Base-by-base conservation (phyloP, 345 rosid species). In the Noccaea caerulescens region DNA sequence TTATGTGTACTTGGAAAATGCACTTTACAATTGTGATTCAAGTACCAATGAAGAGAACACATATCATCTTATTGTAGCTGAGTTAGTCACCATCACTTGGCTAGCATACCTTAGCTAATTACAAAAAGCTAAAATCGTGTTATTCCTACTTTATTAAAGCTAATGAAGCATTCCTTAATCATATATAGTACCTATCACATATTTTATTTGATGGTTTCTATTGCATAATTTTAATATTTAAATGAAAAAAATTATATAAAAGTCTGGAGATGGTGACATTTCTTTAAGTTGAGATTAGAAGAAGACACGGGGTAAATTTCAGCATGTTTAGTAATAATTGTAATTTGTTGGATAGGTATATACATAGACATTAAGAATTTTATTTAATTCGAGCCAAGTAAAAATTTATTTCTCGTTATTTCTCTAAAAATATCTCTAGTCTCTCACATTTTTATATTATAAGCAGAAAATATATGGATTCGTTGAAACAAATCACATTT, bases 1-100 rank as follows among this genome's bases (percentile, higher is more conserved):
- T 68, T 68, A 10, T 59, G 49, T 49, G 53, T 66, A 30, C 58
- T 47, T 73, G 8, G 9, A 43, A 68, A 67, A 60, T 69, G 74
- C 57, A 62, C 79, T 75, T 68, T 75, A 75, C 72, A 63, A 76
- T 53, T 64, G 72, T 51, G 50, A 63, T 64, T 65, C 76, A 76
- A 76, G 80, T 76, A 34, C 80, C 72, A 44, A 76, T 50, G 72
- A 65, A 65, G 56, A 51, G 63, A 7, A 47, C 32, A 41, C 32
- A 50, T 61, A 70, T 54, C 52, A 38, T 45, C 58, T 63, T 51
- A 69, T 76, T 75, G 37, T 30, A 69, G 63, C 64, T 37, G 50
- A 75, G 73, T 68, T 68, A 68, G 78, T 75, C 73, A 60, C 69
- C 47, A 68, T 75, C 78, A 59, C 63, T 74, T 59, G 59, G 50